Percentiles rank a stretch among this genome's conserved stretches.
phyloP scores from a whole-genome alignment of 495 filamentous ascomycete genomes.

The Aspergillus taichungensis region DNA sequence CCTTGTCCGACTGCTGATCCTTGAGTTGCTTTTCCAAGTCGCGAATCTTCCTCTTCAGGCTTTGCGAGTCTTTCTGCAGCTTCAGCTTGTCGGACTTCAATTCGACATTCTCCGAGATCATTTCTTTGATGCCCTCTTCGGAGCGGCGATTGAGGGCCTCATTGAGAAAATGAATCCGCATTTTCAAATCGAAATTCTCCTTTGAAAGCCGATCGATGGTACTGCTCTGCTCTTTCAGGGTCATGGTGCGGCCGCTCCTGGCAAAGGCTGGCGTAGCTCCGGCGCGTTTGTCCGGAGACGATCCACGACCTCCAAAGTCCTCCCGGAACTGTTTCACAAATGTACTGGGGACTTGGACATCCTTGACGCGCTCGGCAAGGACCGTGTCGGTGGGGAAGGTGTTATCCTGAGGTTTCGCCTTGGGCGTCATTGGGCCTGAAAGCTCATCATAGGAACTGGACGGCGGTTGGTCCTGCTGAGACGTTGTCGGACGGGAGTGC shows the following conservation, averaged over 20 bases:
- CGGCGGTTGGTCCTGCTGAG: slow-evolving; percentile 28
- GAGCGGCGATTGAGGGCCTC: slow-evolving; percentile 87
- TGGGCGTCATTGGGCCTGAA: slow-evolving; percentile 35
- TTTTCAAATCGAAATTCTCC: slow-evolving; percentile 90
- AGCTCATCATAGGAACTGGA: slow-evolving; percentile 23
- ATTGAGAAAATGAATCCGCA: slow-evolving; percentile 94
- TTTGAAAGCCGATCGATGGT: slow-evolving; percentile 93
- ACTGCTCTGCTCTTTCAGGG: slow-evolving; percentile 92
- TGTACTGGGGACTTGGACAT: slow-evolving; percentile 84
- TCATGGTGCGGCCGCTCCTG: slow-evolving; percentile 70
- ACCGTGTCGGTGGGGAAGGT: slow-evolving; percentile 74
- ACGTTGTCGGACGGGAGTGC: slow-evolving; percentile 23
- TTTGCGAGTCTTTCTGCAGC: slow-evolving; percentile 79
- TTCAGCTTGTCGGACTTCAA: slow-evolving; percentile 82
- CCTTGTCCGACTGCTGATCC: slow-evolving; percentile 49
- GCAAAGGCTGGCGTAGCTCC: slow-evolving; percentile 44
- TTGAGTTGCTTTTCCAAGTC: slow-evolving; percentile 80
- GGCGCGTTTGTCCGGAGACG: slow-evolving; percentile 45
- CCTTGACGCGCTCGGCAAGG: slow-evolving; percentile 76
- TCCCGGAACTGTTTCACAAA: slow-evolving; percentile 74
- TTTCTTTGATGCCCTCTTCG: slow-evolving; percentile 93
- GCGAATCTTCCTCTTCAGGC: slow-evolving; percentile 64
- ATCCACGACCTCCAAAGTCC: slow-evolving; percentile 45
- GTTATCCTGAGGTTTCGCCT: slow-evolving; percentile 36
- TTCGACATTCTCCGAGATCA: slow-evolving; percentile 95